Evolutionary conservation across 495 filamentous ascomycete species (phyloP).

Genomic region (Neurospora discreta): DNA sequence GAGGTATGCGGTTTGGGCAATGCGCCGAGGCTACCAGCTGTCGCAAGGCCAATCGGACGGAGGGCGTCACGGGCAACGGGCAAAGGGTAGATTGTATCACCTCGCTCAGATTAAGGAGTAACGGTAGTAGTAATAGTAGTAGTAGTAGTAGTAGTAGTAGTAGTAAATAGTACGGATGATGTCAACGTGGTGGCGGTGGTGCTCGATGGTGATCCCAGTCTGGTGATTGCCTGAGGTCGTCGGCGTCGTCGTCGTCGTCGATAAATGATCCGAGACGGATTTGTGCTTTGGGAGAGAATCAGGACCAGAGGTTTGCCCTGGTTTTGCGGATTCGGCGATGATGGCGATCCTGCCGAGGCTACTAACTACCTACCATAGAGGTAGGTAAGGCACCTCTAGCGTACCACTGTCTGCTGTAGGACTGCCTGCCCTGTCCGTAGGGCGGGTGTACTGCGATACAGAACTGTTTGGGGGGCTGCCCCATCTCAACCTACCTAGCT

Average conservation of each 20-base stretch:
- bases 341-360: not conserved
- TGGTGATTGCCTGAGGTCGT: not conserved
- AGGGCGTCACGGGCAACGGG: not conserved
- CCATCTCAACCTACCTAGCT: too few species aligned
- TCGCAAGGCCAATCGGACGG: not conserved
- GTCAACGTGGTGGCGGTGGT: not conserved
- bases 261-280: not conserved
- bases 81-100: not conserved
- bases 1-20: not conserved
- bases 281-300: not conserved
- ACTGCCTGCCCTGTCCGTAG: not conserved
- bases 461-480: not conserved
- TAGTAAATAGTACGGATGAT: not conserved
- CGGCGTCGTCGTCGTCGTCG: not conserved
- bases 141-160: not conserved
- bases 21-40: not conserved
- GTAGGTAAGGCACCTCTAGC: too few species aligned
- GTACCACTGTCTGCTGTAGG: not conserved
- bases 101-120: not conserved
- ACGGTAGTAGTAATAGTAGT: not conserved
- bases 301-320: not conserved
- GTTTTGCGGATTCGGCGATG: not conserved
- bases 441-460: not conserved
- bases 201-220: not conserved
- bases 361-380: too few species aligned